These are phyloP conservation scores for Rhizopus arrhizus DNA, from an alignment of 371 early-diverging fungal species.

Conservation along the genomic window DNA sequence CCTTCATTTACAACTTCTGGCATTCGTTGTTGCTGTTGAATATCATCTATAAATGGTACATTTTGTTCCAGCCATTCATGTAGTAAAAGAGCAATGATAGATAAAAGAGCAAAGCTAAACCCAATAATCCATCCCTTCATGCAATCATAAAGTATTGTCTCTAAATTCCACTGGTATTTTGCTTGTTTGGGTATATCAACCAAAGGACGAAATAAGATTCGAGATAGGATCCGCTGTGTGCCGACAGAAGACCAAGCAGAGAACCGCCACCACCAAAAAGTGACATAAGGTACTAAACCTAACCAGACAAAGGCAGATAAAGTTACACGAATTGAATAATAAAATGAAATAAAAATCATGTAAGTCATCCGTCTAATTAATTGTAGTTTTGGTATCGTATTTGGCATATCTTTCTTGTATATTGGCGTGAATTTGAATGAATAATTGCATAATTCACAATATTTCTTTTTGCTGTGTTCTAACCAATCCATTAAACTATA, in stretches of 20 bases:
- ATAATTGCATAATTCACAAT: slow-evolving; percentile 5
- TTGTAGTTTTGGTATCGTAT: slow-evolving; percentile 58
- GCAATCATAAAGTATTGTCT: slow-evolving; percentile 35
- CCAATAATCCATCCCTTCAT: slow-evolving; percentile 83
- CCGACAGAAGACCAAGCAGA: background rate
- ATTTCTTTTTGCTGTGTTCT: slow-evolving; percentile 79
- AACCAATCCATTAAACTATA: slow-evolving; percentile 85
- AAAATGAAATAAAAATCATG: background rate
- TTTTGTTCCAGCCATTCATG: slow-evolving; percentile 35
- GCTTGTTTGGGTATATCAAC: background rate
- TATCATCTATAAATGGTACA: background rate
- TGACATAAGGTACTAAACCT: slow-evolving; percentile 8
- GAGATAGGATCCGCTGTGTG: background rate
- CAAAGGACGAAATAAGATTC: background rate
- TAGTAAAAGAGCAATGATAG: slow-evolving; percentile 71
- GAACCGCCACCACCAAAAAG: background rate
- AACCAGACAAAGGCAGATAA: slow-evolving; percentile 9
- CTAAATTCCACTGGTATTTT: background rate
- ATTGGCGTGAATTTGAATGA: no score
- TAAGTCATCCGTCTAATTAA: slow-evolving; percentile 32
- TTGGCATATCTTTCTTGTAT: slow-evolving; percentile 59
- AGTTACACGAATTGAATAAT: background rate
- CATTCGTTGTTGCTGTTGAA: background rate
- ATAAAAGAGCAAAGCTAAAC: slow-evolving; percentile 77
- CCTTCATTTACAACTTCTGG: background rate